Base-by-base conservation (phyloP, 1,284 basidiomycete genomes). In the Puccinia triticina region DNA sequence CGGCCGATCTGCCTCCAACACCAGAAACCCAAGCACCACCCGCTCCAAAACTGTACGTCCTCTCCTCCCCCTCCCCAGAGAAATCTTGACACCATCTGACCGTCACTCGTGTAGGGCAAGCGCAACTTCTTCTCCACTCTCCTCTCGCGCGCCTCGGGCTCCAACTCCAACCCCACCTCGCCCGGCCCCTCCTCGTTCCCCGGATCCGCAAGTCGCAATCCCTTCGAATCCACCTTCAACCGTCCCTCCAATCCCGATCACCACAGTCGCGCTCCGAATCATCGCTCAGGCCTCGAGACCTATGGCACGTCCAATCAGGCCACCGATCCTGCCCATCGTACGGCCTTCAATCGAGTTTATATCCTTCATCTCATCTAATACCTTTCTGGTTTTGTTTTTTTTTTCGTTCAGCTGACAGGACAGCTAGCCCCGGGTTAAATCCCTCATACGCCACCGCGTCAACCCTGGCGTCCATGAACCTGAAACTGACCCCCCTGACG, bases 401-500 rank as follows among this genome's bases (percentile, higher is more conserved):
- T 37, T 37, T 74, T 26, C 64, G 23, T 40, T 64, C 11, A 71
- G 64, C 37, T 46, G 50, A 81, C 37, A 73, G 55, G 26, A n/a
- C 34, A 14, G n/a, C 67, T 29, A 57, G 16, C 50, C 4, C 53
- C 34, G 57, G 34, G 23, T 29, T 32, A 34, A 34, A 69, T 32
- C 26, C 55, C 7, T 74, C 57, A 26, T 71, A 57, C 29, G 78
- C 69, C 26, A 72, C 69, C 29, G 29, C 71, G 26, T 57, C 69
- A 40, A 73, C 84, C 14, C 76, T 86, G 29, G 72, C 48, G 2
- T 81, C 76, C 18, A 73, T 85, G 26, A 84, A 84, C 2, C 66
- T 86, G 0, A 71, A 69, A 4, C 71, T 86, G n/a, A 83, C 81
- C 0, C 74, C 85, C 12, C 59, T 86, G 40, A 85, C 86, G 10